Percentiles rank a stretch among this genome's conserved stretches.
These are phyloP conservation scores for Tylopilus intermedius DNA, from an alignment of 768 basidiomycete species.

Conservation along the genomic window DNA sequence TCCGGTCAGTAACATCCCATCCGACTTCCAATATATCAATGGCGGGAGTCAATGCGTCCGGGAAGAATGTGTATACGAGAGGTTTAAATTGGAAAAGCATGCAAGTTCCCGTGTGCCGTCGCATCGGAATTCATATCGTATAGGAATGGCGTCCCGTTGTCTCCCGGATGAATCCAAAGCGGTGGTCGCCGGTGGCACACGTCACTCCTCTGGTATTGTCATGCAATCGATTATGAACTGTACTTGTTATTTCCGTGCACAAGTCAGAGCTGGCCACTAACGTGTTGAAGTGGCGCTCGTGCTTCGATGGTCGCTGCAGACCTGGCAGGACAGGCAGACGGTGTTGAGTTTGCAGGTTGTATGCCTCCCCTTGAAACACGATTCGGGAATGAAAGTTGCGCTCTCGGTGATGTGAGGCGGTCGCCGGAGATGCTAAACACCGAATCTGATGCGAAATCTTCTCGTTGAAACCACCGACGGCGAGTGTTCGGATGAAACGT, in stretches of 20 bases:
- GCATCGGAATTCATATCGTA: background rate
- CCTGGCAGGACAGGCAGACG: background rate
- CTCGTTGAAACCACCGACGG: background rate
- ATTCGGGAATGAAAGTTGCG: background rate
- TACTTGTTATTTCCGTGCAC: background rate
- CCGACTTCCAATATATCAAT: no score
- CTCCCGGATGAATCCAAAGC: background rate
- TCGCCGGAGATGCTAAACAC: slow-evolving; percentile 7
- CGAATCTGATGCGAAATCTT: slow-evolving; percentile 5
- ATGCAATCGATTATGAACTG: background rate
- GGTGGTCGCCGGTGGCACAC: background rate
- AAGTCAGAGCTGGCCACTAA: background rate
- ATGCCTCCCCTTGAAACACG: background rate
- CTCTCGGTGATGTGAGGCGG: background rate
- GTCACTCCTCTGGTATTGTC: background rate
- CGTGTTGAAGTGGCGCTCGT: background rate
- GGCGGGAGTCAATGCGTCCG: no score
- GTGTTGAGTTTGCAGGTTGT: background rate
- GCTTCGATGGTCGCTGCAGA: background rate
- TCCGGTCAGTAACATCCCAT: background rate
- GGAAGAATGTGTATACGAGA: background rate
- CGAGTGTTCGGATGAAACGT: slow-evolving; percentile 5
- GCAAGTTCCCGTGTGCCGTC: background rate
- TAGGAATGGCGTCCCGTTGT: background rate
- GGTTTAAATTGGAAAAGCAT: background rate